Evolutionary conservation across 2,329 filamentous ascomycete genomes (phyloP).

Genomic region (Talaromyces pinophilus): DNA sequence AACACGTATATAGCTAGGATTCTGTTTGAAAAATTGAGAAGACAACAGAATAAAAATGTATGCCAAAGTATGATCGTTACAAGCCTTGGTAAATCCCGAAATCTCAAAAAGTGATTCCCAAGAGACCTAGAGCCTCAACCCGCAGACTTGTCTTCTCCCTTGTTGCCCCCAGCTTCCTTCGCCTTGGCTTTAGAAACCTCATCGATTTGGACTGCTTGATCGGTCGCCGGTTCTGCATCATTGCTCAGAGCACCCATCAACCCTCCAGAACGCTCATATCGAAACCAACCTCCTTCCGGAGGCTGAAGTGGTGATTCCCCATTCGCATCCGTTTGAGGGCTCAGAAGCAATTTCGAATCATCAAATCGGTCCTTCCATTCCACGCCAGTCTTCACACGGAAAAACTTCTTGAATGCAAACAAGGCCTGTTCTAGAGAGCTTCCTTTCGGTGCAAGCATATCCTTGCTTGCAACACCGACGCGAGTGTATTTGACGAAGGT

Average conservation of each 20-base stretch:
- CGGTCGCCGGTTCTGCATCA: constrained; percentile 8
- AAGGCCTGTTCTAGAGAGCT: constrained; percentile 47
- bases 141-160: neutral
- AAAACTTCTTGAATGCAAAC: constrained; percentile 58
- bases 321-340: constrained; percentile 26
- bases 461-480: constrained; percentile 32
- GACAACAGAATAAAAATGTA: neutral
- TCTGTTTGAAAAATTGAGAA: neutral
- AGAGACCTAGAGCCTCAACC: neutral
- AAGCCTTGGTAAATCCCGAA: neutral
- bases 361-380: constrained; percentile 56
- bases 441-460: constrained; percentile 37
- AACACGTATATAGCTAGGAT: neutral
- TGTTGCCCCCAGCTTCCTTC: neutral
- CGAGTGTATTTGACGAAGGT: constrained; percentile 55
- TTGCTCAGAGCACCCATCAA: constrained; percentile 30
- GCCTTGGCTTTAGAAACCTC: neutral
- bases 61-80: neutral
- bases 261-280: constrained; percentile 28
- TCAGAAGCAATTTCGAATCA: constrained; percentile 22
- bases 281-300: constrained; percentile 37
- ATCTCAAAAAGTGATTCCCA: neutral
- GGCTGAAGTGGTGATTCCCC: constrained; percentile 29
- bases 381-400: constrained; percentile 59
- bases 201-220: constrained; percentile 1